A percentile compares a stretch with the other conserved stretches of the same genome.
Evolutionary conservation across 176 grass and related monocot species (phyloP).

Genomic region (Carex myosuroides): DNA sequence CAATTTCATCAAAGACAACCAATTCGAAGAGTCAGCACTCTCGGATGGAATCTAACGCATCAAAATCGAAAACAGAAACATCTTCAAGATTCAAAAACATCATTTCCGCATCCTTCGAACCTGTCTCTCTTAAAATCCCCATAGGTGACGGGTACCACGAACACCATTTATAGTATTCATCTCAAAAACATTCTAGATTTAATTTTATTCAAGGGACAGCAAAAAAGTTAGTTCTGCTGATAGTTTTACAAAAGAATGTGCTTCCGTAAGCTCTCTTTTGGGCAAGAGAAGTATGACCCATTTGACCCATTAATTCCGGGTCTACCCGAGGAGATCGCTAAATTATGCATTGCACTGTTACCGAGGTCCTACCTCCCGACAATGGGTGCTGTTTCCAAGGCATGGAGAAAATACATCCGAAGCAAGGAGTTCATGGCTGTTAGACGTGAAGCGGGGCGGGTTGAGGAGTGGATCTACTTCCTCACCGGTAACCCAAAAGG

Average conservation of each 20-base stretch:
- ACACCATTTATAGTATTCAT: slow-evolving; percentile 27
- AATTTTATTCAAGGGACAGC: slow-evolving; percentile 20
- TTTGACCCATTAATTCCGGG: slow-evolving; percentile 39
- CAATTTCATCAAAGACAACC: slow-evolving; percentile 17
- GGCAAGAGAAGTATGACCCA: slow-evolving; percentile 1
- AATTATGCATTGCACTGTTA: slow-evolving; percentile 50
- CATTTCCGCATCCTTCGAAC: slow-evolving; percentile 57
- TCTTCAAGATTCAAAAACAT: slow-evolving; percentile 28
- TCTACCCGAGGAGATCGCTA: slow-evolving; percentile 65
- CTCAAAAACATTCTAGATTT: slow-evolving; percentile 11
- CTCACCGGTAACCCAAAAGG: slow-evolving; percentile 30
- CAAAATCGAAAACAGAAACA: slow-evolving; percentile 26
- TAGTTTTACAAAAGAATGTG: slow-evolving; percentile 28
- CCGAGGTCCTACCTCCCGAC: slow-evolving; percentile 32
- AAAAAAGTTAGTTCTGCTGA: slow-evolving; percentile 21
- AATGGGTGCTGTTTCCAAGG: slow-evolving; percentile 58
- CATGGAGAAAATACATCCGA: slow-evolving; percentile 54
- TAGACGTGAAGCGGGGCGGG: slow-evolving; percentile 38
- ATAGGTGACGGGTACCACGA: slow-evolving; percentile 46
- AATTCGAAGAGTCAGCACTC: slow-evolving; percentile 21
- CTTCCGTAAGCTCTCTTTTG: slow-evolving; percentile 24
- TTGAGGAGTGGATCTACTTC: slow-evolving; percentile 59
- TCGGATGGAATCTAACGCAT: slow-evolving; percentile 56
- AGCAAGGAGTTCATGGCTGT: slow-evolving; percentile 50
- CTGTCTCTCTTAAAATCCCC: slow-evolving; percentile 65